Evolutionary conservation across 805 yeast species (phyloP), one percentile per base, ranked within the genome.

Genomic region (Schizosaccharomyces octosporus): DNA sequence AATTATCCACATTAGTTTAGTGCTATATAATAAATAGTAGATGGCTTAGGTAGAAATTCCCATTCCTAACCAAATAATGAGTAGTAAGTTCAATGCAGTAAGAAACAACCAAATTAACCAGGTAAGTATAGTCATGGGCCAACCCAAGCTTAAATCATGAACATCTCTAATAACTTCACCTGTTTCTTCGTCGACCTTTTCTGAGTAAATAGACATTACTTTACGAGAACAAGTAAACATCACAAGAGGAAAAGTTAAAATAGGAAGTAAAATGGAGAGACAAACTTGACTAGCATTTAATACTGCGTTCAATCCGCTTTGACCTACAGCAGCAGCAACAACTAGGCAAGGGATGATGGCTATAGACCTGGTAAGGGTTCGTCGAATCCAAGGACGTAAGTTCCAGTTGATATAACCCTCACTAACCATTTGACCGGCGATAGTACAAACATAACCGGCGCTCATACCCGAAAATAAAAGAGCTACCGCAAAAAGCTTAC

Each of bases 391-490:
- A 3, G 96, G 96, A 64, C 76, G 77, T 54, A 86, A 65, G 1
- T 78, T 80, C 95, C 96, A 88, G 61, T 82, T 78, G 48, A 89
- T 74, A 67, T 86, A 90, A 0, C 97, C 97, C 70, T 89, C 97
- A 66, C 87, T 80, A 1, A 89, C 95, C 66, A 89, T 82, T 71
- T 89, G 95, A 9, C 96, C 96, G 0, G 66, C 87, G 73, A 89
- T 84, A 0, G 97, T 89, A 70, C 96, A 88, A 1, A 88, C 89
- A 55, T 89, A 81, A 59, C 96, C 95, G 0, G 96, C 95, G 58
- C 89, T 83, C 67, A 85, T 88, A 5, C 96, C 96, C 63, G 93
- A 83, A 63, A 85, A 79, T 48, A 89, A 73, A 66, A 89, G 75
- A 0, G 96, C 96, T 61, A 87, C 70, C 78, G 87, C 87, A 72